Conservation (phyloP, 2,329 filamentous ascomycete species). For the Sclerotinia nivalis region DNA sequence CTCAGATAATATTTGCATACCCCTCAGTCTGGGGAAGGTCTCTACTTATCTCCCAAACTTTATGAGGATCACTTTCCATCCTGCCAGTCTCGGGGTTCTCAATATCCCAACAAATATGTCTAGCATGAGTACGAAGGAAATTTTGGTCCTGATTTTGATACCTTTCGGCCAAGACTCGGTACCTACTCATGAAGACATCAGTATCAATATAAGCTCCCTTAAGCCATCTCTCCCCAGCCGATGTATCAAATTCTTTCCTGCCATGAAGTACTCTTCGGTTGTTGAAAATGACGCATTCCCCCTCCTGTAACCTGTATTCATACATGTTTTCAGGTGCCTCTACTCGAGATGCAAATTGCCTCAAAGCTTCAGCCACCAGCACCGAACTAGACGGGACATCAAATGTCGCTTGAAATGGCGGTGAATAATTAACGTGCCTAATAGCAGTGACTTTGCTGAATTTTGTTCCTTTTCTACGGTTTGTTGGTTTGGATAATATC, state of each 20-base stretch:
- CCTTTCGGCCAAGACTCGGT: slow-evolving; percentile 44
- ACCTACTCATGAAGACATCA: slow-evolving; percentile 57
- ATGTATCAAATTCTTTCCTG: slow-evolving; percentile 69
- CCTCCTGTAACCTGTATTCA: slow-evolving; percentile 72
- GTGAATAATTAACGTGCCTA: slow-evolving; percentile 64
- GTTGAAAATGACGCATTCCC: slow-evolving; percentile 92
- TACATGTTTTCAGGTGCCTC: slow-evolving; percentile 58
- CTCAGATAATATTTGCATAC: slow-evolving; percentile 15
- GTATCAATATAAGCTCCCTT: slow-evolving; percentile 80
- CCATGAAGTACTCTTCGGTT: slow-evolving; percentile 87
- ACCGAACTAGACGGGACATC: not conserved
- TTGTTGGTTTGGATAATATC: slow-evolving; percentile 45
- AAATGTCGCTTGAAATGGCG: slow-evolving; percentile 69
- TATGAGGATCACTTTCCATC: slow-evolving; percentile 21
- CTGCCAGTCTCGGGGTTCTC: slow-evolving; percentile 16
- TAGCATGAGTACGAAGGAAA: slow-evolving; percentile 15
- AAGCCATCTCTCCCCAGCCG: slow-evolving; percentile 72
- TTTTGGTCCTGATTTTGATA: slow-evolving; percentile 3
- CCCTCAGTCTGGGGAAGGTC: slow-evolving; percentile 16
- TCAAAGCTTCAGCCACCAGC: not conserved
- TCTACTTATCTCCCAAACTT: slow-evolving; percentile 20
- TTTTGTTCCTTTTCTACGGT: not conserved
- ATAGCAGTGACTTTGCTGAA: slow-evolving; percentile 1
- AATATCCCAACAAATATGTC: slow-evolving; percentile 18
- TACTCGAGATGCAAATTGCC: slow-evolving; percentile 16